Conservation (phyloP, 2,329 filamentous ascomycete genomes). For the Fusarium pininemorale region DNA sequence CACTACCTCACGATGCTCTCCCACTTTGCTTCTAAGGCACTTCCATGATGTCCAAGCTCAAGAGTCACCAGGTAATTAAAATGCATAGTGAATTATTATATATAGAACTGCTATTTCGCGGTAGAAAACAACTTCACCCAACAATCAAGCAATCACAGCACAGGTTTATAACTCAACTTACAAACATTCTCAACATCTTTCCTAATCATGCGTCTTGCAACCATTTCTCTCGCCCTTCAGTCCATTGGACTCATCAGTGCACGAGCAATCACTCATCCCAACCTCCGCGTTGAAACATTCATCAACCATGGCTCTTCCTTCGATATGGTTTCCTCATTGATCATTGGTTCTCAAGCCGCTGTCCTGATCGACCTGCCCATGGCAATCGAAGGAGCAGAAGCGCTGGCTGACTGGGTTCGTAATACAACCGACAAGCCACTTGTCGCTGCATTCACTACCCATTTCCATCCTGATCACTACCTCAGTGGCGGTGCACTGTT, state of each 20-base stretch:
- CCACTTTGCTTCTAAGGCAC: background rate
- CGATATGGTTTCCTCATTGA: background rate
- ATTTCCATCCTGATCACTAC: background rate
- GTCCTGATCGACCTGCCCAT: background rate
- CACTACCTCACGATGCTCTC: background rate
- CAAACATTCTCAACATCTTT: background rate
- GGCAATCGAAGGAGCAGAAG: background rate
- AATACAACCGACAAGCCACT: background rate
- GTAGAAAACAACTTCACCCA: fast-evolving
- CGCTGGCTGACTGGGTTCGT: background rate
- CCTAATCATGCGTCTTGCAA: background rate
- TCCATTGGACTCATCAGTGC: background rate
- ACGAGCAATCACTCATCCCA: background rate
- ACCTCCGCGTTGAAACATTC: background rate
- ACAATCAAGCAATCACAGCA: background rate
- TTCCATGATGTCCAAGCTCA: no score
- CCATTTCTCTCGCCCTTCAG: background rate
- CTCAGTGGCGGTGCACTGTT: background rate
- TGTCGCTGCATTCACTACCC: background rate
- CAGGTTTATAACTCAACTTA: background rate
- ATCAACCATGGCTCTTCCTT: background rate
- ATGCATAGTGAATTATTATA: background rate
- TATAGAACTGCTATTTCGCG: background rate
- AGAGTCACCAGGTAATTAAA: fast-evolving
- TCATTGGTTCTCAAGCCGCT: background rate